These are phyloP conservation scores for Coprinellus aureogranulatus DNA, from an alignment of 768 basidiomycete genomes.

Conservation along the genomic window DNA sequence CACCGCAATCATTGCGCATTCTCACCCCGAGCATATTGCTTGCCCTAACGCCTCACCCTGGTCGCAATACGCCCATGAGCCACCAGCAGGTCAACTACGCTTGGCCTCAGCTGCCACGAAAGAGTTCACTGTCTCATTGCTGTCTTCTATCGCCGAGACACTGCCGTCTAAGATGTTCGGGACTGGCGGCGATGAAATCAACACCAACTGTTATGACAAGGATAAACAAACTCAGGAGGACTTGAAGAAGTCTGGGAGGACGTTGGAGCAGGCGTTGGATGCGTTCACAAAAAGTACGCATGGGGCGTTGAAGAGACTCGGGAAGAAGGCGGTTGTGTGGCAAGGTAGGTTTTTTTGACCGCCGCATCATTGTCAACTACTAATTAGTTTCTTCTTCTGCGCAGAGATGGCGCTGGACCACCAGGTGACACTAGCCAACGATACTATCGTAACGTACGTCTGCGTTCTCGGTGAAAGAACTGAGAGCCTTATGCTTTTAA, in stretches of 20 bases:
- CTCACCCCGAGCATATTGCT: constrained; percentile 74
- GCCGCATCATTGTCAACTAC: constrained; percentile 24
- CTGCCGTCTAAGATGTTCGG: constrained; percentile 64
- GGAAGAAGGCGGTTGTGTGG: constrained; percentile 83
- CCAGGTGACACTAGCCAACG: constrained; percentile 44
- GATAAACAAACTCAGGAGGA: constrained; percentile 60
- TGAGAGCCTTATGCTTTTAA: neutral
- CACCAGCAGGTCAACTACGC: constrained; percentile 81
- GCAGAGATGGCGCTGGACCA: constrained; percentile 66
- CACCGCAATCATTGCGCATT: constrained; percentile 58
- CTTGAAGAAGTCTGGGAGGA: constrained; percentile 40
- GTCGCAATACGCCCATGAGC: constrained; percentile 63
- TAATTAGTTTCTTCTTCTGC: too few relatives aligned
- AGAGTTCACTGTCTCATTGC: constrained; percentile 55
- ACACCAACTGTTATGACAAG: constrained; percentile 59
- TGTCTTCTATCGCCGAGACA: constrained; percentile 50
- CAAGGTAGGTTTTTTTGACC: constrained; percentile 45
- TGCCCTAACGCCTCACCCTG: constrained; percentile 60
- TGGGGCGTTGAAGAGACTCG: constrained; percentile 45
- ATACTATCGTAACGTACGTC: constrained; percentile 57
- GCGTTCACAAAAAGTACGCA: constrained; percentile 63
- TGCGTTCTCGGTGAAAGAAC: neutral
- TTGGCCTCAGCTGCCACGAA: constrained; percentile 60
- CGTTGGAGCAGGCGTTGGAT: constrained; percentile 62
- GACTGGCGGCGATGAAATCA: constrained; percentile 84